Evolutionary conservation across 257 asterid species (phyloP).

Genomic region (Solanum gracilifrons): DNA sequence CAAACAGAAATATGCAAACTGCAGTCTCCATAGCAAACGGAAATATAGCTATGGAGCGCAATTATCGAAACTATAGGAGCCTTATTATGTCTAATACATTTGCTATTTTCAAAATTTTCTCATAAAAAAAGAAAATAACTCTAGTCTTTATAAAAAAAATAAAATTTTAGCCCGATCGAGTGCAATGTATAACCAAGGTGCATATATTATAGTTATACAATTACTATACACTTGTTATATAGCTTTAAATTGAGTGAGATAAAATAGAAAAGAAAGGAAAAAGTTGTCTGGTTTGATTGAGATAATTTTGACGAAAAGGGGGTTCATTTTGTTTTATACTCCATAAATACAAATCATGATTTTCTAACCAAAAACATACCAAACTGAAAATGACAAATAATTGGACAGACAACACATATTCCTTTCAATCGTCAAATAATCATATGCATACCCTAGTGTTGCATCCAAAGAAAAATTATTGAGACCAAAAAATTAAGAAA

Average conservation of each 20-base stretch:
- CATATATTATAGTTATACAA: background rate
- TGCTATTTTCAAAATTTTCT: no score
- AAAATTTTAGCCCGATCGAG: background rate
- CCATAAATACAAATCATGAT: background rate
- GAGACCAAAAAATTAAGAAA: background rate
- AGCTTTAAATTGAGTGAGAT: background rate
- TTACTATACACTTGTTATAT: background rate
- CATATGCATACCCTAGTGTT: background rate
- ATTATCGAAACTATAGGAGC: no score
- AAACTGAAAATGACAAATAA: background rate
- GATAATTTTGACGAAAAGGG: background rate
- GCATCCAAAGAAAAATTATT: background rate
- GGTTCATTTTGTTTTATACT: background rate
- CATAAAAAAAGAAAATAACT: background rate
- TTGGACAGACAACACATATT: background rate
- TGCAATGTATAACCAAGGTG: background rate
- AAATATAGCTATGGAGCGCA: no score
- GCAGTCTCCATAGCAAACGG: accelerated
- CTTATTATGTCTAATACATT: background rate
- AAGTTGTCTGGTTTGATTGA: background rate
- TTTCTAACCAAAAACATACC: background rate
- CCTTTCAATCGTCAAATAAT: background rate
- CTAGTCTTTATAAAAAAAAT: background rate
- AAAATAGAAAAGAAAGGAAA: background rate
- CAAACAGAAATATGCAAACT: no score